Percentiles rank a stretch among this genome's conserved stretches.
These are phyloP conservation scores for Ophiosphaerella narmari DNA, from an alignment of 2,329 filamentous ascomycete species.

Conservation along the genomic window DNA sequence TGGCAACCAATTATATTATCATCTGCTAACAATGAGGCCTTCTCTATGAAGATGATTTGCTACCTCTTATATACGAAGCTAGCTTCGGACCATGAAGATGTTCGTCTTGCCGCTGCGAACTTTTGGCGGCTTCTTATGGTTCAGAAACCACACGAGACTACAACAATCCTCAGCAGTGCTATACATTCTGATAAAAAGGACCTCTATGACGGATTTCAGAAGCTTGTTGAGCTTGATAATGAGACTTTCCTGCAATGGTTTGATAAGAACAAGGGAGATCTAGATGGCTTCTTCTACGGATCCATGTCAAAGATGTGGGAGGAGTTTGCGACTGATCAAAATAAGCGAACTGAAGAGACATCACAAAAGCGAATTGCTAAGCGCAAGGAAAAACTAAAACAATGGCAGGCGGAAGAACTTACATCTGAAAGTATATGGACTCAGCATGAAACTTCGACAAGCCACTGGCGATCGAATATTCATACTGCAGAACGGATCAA, in stretches of 20 bases:
- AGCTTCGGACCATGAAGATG: slow-evolving; percentile 67
- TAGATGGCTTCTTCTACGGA: slow-evolving; percentile 83
- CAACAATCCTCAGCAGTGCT: slow-evolving; percentile 72
- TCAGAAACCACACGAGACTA: slow-evolving; percentile 85
- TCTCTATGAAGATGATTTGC: slow-evolving; percentile 83
- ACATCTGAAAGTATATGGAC: slow-evolving; percentile 72
- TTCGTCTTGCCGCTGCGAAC: slow-evolving; percentile 78
- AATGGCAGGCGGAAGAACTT: slow-evolving; percentile 74
- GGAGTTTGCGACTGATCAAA: slow-evolving; percentile 81
- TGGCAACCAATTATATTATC: slow-evolving; percentile 93
- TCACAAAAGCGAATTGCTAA: slow-evolving; percentile 71
- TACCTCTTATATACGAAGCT: slow-evolving; percentile 92
- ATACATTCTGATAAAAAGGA: slow-evolving; percentile 72
- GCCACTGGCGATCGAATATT: slow-evolving; percentile 94
- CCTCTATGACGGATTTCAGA: slow-evolving; percentile 77
- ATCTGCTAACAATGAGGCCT: slow-evolving; percentile 76
- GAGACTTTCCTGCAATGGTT: slow-evolving; percentile 88
- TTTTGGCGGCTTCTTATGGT: slow-evolving; percentile 92
- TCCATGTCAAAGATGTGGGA: slow-evolving; percentile 85
- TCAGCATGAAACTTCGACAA: slow-evolving; percentile 84
- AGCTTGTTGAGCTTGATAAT: slow-evolving; percentile 85
- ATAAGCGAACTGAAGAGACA: slow-evolving; percentile 76
- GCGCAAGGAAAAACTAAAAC: slow-evolving; percentile 79
- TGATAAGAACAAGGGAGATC: slow-evolving; percentile 74
- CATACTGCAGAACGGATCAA: slow-evolving; percentile 91